phyloP scores from a whole-genome alignment of 805 yeast species.

The Teunomyces stri region DNA sequence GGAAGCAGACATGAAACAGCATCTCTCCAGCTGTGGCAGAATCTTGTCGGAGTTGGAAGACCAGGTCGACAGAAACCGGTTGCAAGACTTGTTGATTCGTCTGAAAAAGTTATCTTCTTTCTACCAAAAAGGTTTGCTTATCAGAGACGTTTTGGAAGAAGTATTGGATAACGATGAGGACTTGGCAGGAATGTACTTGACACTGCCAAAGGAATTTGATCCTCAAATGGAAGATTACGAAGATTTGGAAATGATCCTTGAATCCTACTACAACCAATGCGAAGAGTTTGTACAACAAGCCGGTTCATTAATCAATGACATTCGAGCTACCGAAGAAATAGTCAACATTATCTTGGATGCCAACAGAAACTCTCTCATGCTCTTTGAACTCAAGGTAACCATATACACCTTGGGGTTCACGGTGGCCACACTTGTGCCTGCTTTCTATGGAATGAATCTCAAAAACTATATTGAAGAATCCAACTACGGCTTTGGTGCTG shows the following conservation, averaged over 20 bases:
- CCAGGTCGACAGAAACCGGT: conserved; percentile 71
- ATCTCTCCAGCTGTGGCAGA: conserved; percentile 55
- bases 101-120: conserved; percentile 71
- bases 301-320: conserved; percentile 76
- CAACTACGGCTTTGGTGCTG: conserved; percentile 57
- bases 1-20: conserved; percentile 69
- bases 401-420: conserved; percentile 84
- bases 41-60: conserved; percentile 72
- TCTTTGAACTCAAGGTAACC: conserved; percentile 77
- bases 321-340: conserved; percentile 88
- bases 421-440: conserved; percentile 80
- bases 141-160: conserved; percentile 80
- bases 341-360: conserved; percentile 90
- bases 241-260: conserved; percentile 83
- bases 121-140: conserved; percentile 71
- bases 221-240: conserved; percentile 44
- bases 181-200: conserved; percentile 72
- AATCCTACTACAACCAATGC: conserved; percentile 85
- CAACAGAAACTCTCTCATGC: conserved; percentile 85
- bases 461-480: conserved; percentile 76
- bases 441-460: conserved; percentile 86
- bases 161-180: conserved; percentile 85
- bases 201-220: conserved; percentile 33
- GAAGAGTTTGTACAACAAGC: conserved; percentile 93
- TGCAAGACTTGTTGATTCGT: conserved; percentile 69